Base-by-base conservation (phyloP, 139 green algal genomes). In the Astrephomene gubernaculifera region DNA sequence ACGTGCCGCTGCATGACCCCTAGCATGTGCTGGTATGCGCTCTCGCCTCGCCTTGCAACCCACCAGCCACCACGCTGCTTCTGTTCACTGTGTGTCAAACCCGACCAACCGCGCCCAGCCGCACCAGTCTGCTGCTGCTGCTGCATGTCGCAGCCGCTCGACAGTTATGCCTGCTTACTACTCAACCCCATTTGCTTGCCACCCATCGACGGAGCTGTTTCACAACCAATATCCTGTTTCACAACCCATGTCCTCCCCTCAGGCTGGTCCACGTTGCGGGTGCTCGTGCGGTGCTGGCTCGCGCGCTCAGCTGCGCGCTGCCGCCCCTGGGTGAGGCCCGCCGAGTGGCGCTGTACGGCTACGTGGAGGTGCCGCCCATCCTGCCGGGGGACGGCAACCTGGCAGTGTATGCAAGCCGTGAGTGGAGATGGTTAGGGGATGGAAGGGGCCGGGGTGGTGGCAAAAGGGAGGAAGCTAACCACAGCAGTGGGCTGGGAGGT, bases 361-460 rank as follows among this genome's bases (percentile, higher is more conserved):
- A 83, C 39, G 76, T 83, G 38, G 76, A 83, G 76, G 76, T 83
- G 60, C 76, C 76, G 60, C 76, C 76, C 68, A 79, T 87, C 65
- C 25, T 87, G 82, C 82, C 76, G 4, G 67, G 54, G 10, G 60
- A 61, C 31, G 65, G 43, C 43, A 61, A 38, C 61, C 73, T 60
- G 7, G 49, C 87, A 0, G 45, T 54, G 12, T 65, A 87, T 38
- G 65, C 44, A 14, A 49, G 81, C 54, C 53, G 57, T 81, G 54
- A 87, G 81, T 60, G 39, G n/a, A n/a, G n/a, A n/a, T n/a, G n/a
- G n/a, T n/a, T n/a, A n/a, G n/a, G n/a, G n/a, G n/a, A n/a, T n/a
- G n/a, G n/a, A n/a, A n/a, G n/a, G n/a, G n/a, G n/a, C n/a, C n/a
- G n/a, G n/a, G n/a, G n/a, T n/a, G n/a, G n/a, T n/a, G n/a, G n/a